Evolutionary conservation across 345 rosid species (phyloP).

Genomic region (Adansonia digitata): DNA sequence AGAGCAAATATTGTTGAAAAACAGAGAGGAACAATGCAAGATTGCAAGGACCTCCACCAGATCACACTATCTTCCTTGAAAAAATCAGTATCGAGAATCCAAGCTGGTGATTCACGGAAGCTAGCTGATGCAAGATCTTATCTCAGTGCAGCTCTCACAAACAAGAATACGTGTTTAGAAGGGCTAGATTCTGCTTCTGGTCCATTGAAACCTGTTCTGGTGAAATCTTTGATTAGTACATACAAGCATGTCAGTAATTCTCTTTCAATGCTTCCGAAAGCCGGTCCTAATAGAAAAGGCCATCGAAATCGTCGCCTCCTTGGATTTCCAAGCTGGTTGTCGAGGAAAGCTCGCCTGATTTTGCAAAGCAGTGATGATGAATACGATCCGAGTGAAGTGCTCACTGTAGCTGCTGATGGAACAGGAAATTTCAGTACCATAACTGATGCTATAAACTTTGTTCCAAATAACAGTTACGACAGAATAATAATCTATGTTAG

Average conservation of each 20-base stretch:
- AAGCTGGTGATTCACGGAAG: conserved; percentile 27
- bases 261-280: conserved; percentile 53
- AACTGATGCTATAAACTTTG: conserved; percentile 60
- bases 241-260: conserved; percentile 79
- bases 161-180: conserved; percentile 86
- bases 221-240: conserved; percentile 39
- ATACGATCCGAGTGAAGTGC: conserved; percentile 47
- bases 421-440: conserved; percentile 73
- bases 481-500: conserved; percentile 50
- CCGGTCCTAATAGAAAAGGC: conserved; percentile 4
- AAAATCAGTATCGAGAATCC: conserved; percentile 43
- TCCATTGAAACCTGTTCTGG: conserved; percentile 43
- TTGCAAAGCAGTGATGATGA: conserved; percentile 40
- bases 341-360: conserved; percentile 43
- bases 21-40: conserved; percentile 74
- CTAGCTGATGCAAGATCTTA: conserved; percentile 58
- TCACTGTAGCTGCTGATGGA: conserved; percentile 74
- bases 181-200: conserved; percentile 75
- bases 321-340: conserved; percentile 58
- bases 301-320: conserved; percentile 42
- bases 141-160: conserved; percentile 73
- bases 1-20: conserved; percentile 39
- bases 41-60: conserved; percentile 75
- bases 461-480: conserved; percentile 62
- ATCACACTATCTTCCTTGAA: conserved; percentile 49